Evolutionary conservation across 2,329 filamentous ascomycete genomes (phyloP), one percentile per base, ranked within the genome.

Genomic region (Sporothrix humicola): DNA sequence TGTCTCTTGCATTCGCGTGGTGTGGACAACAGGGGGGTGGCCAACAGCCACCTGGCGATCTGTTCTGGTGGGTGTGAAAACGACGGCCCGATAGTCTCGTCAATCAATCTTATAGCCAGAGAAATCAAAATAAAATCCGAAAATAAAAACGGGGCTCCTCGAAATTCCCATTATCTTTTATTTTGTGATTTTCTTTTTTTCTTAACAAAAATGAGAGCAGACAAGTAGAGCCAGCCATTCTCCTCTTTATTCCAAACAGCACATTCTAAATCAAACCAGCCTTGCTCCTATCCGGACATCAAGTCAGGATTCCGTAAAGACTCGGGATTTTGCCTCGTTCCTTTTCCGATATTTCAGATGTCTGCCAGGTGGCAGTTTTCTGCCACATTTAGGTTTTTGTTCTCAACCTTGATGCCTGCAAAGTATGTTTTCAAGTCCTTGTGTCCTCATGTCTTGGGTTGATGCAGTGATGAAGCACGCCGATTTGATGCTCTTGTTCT

Each of bases 31-130:
- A 56, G 54, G 54, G 20, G 42, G 42, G 42, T n/a, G 23, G n/a
- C 42, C 42, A 66, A 26, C 42, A 48, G 46, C n/a, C 42, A 26
- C 42, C 61, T 23, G 61, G 20, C 12, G 42, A 66, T 66, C 61
- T 20, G 61, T 37, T n/a, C 17, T 3, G 42, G 20, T 48, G 1
- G 12, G 42, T 15, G 20, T 20, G n/a, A 37, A 37, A 37, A 37
- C 31, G 31, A 37, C 31, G 31, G 31, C 7, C 7, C 31, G 3
- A 37, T 6, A 37, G 7, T 37, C 7, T 37, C 4, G 7, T 37
- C 31, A 37, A 37, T 7, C 31, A 37, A 37, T 37, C 31, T 37
- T 37, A 37, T 7, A 37, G 31, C 31, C 4, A 37, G 7, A 37
- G 31, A 37, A 37, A 37, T 37, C 7, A 37, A 37, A 37, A 7